Conservation (phyloP, 2,329 filamentous ascomycete genomes). For the Ceratocystis cacaofunesta region DNA sequence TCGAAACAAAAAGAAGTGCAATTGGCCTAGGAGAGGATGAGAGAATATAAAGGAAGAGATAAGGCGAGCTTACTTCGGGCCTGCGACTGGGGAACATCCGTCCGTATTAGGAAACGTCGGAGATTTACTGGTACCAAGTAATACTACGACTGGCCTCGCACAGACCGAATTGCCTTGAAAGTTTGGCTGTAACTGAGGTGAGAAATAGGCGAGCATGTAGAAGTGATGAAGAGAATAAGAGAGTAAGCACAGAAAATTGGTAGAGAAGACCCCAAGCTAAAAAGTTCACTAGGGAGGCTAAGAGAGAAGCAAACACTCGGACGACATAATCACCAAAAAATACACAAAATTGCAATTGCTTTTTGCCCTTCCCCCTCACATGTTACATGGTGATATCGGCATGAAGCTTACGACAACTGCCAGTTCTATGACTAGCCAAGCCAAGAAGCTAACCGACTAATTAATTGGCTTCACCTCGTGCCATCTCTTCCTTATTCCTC, state of each 20-base stretch:
- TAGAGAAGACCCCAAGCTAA: not conserved
- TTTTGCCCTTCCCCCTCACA: not conserved
- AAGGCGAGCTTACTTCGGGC: not conserved
- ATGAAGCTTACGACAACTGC: not conserved
- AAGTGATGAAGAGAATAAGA: not conserved
- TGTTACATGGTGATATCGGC: not conserved
- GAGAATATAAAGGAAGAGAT: not conserved
- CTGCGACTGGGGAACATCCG: not conserved
- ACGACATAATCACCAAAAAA: not conserved
- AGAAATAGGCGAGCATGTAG: not conserved
- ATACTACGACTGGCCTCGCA: not conserved
- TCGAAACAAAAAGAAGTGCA: not conserved
- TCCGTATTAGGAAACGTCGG: not conserved
- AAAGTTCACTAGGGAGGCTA: not conserved
- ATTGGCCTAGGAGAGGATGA: too few species aligned
- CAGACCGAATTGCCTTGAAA: not conserved
- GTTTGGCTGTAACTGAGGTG: not conserved
- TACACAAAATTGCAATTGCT: not conserved
- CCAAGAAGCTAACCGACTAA: not conserved
- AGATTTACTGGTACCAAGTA: not conserved
- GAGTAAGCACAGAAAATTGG: not conserved
- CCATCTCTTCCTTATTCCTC: constrained; percentile 6
- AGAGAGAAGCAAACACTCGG: not conserved
- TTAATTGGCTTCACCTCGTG: not conserved
- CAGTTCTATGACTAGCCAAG: not conserved